Percentiles rank a stretch among this genome's conserved stretches.
Conservation (phyloP, 2,329 filamentous ascomycete species). For the Alternaria metachromatica region DNA sequence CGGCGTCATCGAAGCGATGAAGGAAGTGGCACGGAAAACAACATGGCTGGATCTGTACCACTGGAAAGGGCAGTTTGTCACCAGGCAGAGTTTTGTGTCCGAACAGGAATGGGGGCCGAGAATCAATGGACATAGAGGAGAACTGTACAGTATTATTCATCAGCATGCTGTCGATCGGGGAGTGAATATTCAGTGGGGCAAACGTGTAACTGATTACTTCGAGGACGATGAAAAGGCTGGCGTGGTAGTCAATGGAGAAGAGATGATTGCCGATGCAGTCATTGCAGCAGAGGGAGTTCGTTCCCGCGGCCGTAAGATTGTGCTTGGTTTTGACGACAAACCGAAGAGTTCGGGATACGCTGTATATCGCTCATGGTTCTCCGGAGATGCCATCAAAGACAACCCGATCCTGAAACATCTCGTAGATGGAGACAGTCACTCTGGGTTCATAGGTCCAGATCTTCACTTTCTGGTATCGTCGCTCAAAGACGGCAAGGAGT, state of each 20-base stretch:
- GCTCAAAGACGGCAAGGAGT: conserved; percentile 44
- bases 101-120: conserved; percentile 55
- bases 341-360: conserved; percentile 62
- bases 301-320: conserved; percentile 59
- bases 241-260: conserved; percentile 58
- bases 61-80: conserved; percentile 67
- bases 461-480: conserved; percentile 47
- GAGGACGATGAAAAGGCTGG: conserved; percentile 61
- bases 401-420: conserved; percentile 39
- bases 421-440: conserved; percentile 43
- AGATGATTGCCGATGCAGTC: conserved; percentile 56
- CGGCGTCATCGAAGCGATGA: conserved; percentile 57
- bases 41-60: conserved; percentile 67
- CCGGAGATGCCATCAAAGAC: conserved; percentile 32
- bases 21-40: conserved; percentile 58
- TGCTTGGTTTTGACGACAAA: conserved; percentile 60
- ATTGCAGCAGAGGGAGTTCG: conserved; percentile 62
- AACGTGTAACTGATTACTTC: conserved; percentile 61
- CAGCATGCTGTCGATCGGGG: conserved; percentile 60
- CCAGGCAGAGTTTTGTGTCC: conserved; percentile 57
- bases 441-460: conserved; percentile 44
- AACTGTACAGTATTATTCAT: conserved; percentile 65
- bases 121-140: conserved; percentile 67
- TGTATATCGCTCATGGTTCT: conserved; percentile 58
- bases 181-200: conserved; percentile 62